These are phyloP conservation scores for Phoenix roebelenii DNA, from an alignment of 176 grass and related monocot species.

Conservation along the genomic window DNA sequence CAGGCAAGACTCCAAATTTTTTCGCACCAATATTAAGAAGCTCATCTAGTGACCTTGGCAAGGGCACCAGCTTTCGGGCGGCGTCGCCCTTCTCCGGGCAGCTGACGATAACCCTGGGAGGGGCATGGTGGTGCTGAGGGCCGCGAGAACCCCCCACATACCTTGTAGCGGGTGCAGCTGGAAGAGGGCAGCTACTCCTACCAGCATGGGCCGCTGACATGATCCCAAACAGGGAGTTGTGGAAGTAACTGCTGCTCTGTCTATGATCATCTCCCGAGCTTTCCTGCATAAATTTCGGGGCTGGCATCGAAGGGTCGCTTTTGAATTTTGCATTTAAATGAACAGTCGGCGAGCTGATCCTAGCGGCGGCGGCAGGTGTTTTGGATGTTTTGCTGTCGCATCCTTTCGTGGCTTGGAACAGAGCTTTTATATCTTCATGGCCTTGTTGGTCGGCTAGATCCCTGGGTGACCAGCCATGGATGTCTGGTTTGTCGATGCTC, in stretches of 20 bases:
- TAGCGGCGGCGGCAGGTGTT: too few species aligned
- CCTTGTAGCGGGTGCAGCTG: conserved; percentile 4
- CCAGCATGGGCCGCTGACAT: conserved; percentile 39
- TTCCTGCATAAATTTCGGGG: conserved; percentile 14
- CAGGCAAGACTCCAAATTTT: conserved; percentile 40
- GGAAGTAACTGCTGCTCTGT: conserved; percentile 45
- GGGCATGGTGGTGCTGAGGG: background rate
- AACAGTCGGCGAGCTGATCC: background rate
- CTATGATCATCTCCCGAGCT: background rate
- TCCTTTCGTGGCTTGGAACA: conserved; percentile 36
- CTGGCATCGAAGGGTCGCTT: conserved; percentile 43
- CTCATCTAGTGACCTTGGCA: conserved; percentile 56
- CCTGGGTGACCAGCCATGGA: conserved; percentile 48
- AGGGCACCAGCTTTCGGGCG: conserved; percentile 42
- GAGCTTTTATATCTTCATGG: conserved; percentile 51
- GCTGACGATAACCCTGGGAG: conserved; percentile 53
- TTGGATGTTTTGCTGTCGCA: background rate
- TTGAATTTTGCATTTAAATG: conserved; percentile 36
- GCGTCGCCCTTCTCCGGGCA: conserved; percentile 43
- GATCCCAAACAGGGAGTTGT: conserved; percentile 79
- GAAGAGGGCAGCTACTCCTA: conserved; percentile 8
- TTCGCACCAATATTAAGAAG: conserved; percentile 54
- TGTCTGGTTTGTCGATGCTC: conserved; percentile 39
- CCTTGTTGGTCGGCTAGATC: conserved; percentile 76
- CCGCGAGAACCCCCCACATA: conserved; percentile 1